phyloP scores from a whole-genome alignment of 768 basidiomycete genomes.

The Lactarius hatsudake region DNA sequence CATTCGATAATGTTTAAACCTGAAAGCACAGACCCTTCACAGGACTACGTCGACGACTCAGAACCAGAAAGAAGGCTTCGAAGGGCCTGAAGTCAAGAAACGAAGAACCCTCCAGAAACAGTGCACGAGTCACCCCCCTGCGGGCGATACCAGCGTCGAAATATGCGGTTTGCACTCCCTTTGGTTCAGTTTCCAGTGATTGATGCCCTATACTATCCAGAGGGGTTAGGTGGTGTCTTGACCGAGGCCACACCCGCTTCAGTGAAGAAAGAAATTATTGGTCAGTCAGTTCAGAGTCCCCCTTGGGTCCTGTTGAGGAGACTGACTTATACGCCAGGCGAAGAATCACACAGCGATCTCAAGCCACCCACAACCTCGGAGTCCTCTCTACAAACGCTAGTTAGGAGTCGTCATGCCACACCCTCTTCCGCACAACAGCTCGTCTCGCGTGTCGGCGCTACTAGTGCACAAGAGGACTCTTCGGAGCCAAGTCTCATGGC shows the following conservation, averaged over 20 bases:
- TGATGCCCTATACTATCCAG: not conserved
- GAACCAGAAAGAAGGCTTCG: slow-evolving; percentile 57
- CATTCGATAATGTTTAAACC: not conserved
- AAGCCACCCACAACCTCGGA: not conserved
- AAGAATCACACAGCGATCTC: not conserved
- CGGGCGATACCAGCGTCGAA: not conserved
- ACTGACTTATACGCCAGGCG: not conserved
- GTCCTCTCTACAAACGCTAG: not conserved
- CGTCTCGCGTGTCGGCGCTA: not conserved
- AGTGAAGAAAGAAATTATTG: slow-evolving; percentile 22
- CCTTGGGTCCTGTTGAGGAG: not conserved
- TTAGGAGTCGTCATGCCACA: not conserved
- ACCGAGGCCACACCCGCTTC: not conserved
- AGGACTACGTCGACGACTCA: slow-evolving; percentile 56
- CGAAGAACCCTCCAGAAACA: slow-evolving; percentile 25
- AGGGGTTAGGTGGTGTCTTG: no score
- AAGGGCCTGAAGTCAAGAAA: slow-evolving; percentile 28
- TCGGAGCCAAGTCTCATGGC: slow-evolving; percentile 4
- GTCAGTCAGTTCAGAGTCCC: slow-evolving; percentile 16
- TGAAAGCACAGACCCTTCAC: not conserved
- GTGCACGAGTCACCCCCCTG: not conserved
- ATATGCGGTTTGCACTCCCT: not conserved
- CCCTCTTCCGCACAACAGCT: not conserved
- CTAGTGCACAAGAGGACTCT: not conserved
- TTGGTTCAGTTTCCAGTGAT: not conserved